These are phyloP conservation scores for Penicillium coprophilum DNA, from an alignment of 495 filamentous ascomycete species.

Conservation along the genomic window DNA sequence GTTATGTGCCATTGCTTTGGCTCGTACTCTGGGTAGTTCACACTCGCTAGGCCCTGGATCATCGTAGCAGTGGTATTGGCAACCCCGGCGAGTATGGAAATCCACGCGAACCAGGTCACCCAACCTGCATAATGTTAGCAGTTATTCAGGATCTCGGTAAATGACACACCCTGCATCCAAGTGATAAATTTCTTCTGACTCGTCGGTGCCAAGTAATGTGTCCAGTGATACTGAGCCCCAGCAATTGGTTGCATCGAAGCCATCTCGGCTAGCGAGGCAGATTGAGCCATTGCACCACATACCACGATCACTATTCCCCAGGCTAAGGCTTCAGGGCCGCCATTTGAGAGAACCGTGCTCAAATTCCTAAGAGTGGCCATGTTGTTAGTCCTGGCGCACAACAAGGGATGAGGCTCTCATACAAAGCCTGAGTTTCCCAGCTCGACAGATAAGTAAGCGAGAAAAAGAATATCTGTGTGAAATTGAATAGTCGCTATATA, in stretches of 20 bases:
- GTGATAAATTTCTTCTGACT: conserved; percentile 29
- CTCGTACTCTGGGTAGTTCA: conserved; percentile 34
- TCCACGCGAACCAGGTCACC: conserved; percentile 20
- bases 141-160: not conserved
- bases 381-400: not conserved
- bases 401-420: not conserved
- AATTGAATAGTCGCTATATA: conserved; percentile 23
- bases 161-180: conserved; percentile 32
- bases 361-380: conserved; percentile 8
- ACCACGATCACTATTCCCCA: conserved; percentile 25
- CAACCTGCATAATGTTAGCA: conserved; percentile 2
- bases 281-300: conserved; percentile 22
- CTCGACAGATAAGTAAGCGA: conserved; percentile 23
- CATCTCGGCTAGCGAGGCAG: conserved; percentile 34
- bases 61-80: conserved; percentile 32
- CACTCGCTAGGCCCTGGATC: conserved; percentile 38
- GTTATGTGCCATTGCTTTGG: conserved; percentile 21
- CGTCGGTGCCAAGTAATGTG: conserved; percentile 29
- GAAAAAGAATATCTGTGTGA: conserved; percentile 24
- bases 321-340: conserved; percentile 17
- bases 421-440: conserved; percentile 24
- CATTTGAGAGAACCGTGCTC: conserved; percentile 19
- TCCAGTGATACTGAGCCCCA: conserved; percentile 42
- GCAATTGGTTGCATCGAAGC: conserved; percentile 32
- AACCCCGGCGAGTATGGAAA: conserved; percentile 17